Evolutionary conservation across 169 alveolate genomes (phyloP).

Genomic region (Plasmodium cynomolgi): DNA sequence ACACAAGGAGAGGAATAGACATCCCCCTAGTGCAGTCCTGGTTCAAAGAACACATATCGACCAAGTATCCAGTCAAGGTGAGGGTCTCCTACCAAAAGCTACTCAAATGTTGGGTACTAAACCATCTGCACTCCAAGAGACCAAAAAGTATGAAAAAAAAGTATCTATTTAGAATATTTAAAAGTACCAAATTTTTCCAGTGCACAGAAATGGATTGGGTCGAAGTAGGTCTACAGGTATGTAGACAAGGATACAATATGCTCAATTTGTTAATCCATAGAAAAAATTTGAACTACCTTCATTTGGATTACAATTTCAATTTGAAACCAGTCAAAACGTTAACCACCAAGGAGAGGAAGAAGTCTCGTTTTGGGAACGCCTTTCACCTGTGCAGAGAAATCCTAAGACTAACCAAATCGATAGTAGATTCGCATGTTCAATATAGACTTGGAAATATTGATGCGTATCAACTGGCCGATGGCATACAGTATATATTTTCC

Average conservation of each 20-base stretch:
- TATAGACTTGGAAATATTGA: constrained; percentile 99
- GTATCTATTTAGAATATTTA: constrained; percentile 94
- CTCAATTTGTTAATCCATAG: constrained; percentile 98
- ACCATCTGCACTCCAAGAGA: constrained; percentile 93
- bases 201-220: constrained; percentile 99
- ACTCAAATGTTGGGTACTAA: constrained; percentile 98
- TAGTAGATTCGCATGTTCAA: constrained; percentile 99
- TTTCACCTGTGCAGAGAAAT: constrained; percentile 99
- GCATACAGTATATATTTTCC: constrained; percentile 97
- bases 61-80: constrained; percentile 98
- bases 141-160: constrained; percentile 97
- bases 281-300: constrained; percentile 98
- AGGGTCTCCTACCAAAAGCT: constrained; percentile 98
- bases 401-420: constrained; percentile 97
- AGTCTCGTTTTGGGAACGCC: constrained; percentile 99
- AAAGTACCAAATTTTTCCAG: constrained; percentile 98
- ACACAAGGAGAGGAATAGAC: constrained; percentile 96
- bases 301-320: constrained; percentile 99
- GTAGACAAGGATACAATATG: constrained; percentile 99
- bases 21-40: constrained; percentile 98
- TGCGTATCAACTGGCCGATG: constrained; percentile 99
- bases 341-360: constrained; percentile 99
- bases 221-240: constrained; percentile 99
- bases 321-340: constrained; percentile 99
- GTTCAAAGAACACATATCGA: constrained; percentile 98